Conservation (phyloP, 2,329 filamentous ascomycete species). For the Pyricularia grisea region DNA sequence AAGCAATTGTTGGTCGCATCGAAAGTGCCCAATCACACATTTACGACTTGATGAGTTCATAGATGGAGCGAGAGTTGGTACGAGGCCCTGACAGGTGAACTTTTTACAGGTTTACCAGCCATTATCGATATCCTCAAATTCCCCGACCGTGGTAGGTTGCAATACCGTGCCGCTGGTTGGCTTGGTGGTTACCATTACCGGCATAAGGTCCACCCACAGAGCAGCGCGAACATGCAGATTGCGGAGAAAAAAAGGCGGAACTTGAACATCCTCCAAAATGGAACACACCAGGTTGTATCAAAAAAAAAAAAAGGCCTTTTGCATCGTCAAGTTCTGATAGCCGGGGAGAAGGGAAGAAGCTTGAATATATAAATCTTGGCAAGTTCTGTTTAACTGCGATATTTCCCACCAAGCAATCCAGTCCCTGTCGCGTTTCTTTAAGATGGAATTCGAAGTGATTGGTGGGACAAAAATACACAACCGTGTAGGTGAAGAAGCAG, state of each 20-base stretch:
- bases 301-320: background rate
- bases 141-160: background rate
- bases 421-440: background rate
- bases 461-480: background rate
- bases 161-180: background rate
- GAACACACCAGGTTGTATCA: no score
- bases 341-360: background rate
- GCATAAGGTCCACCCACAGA: background rate
- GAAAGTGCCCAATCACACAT: background rate
- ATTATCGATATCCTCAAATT: background rate
- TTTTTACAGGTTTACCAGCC: background rate
- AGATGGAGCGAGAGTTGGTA: background rate
- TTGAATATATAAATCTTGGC: background rate
- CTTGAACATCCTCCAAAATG: background rate
- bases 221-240: background rate
- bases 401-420: slow-evolving; percentile 1
- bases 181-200: background rate
- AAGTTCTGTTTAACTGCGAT: background rate
- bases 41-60: background rate
- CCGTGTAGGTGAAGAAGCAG: background rate
- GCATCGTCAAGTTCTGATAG: background rate
- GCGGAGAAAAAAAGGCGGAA: background rate
- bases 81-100: background rate
- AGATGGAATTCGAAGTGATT: background rate
- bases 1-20: background rate